Base-by-base conservation (phyloP, 495 filamentous ascomycete species). In the Podospora sp. region DNA sequence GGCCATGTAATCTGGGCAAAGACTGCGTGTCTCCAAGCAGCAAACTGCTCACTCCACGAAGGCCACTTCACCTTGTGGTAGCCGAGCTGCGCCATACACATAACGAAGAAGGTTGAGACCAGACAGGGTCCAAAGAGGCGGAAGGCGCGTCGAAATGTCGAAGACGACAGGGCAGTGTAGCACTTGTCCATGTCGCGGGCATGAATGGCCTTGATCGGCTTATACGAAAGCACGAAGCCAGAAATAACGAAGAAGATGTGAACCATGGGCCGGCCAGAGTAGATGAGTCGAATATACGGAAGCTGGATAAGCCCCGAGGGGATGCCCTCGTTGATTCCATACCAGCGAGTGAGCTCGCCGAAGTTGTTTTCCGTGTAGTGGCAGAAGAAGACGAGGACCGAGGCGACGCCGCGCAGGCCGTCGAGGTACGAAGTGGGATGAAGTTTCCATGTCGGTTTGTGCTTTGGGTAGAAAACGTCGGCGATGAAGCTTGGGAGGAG, bases 201-300 rank as follows among this genome's bases (percentile, higher is more conserved):
- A 60, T 86, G 87, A 50, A 88, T 84, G n/a, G 80, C 76, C 66
- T 84, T 84, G 36, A 91, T 73, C 0, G 89, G 86, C 66, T 90
- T 89, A 67, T 87, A 85, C 16, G 88, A 88, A 9, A 91, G 79
- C 0, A 88, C 88, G 67, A 88, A 90, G 67, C 89, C 89, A 6
- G 88, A 90, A 52, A 92, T 87, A 64, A 91, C 86, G 77, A 91
- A 91, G 80, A 92, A 91, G 56, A 91, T 85, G 72, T 87, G 84
- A 11, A 92, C 89, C 88, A 90, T 90, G 58, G 89, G 86, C 60
- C 86, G 84, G 33, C 88, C 89, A 7, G 85, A 86, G 72, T 86
- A 87, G 12, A 91, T 69, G 64, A 91, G 76, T 58, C 89, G 84
- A 4, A 90, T 29, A 67, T 89, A 83, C 5, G 89, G 89, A 16